Conservation (phyloP, 345 rosid genomes). For the Pistacia integerrima region DNA sequence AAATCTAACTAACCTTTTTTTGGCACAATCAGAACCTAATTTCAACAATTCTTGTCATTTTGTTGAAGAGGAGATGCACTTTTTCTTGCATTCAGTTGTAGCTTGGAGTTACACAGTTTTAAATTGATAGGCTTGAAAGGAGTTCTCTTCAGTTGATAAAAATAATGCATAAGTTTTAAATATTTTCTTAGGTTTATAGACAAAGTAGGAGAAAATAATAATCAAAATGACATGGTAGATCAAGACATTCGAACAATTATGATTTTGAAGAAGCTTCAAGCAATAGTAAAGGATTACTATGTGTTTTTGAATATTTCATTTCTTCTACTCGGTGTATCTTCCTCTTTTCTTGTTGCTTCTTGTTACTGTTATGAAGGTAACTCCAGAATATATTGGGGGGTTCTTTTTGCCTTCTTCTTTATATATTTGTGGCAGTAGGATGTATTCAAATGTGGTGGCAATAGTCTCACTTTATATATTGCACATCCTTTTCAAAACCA, state of each 20-base stretch:
- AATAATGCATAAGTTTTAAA: not conserved
- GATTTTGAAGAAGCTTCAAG: not conserved
- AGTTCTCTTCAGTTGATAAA: no score
- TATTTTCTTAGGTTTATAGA: no score
- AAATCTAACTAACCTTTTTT: not conserved
- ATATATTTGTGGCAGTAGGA: not conserved
- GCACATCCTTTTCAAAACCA: not conserved
- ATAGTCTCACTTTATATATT: not conserved
- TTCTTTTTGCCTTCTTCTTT: not conserved
- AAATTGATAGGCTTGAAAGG: no score
- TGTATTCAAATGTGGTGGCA: not conserved
- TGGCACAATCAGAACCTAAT: not conserved
- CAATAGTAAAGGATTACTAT: not conserved
- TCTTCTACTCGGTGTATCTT: not conserved
- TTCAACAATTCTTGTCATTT: no score
- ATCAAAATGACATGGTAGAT: not conserved
- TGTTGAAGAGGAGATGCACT: no score
- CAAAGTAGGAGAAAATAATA: not conserved
- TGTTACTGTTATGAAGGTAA: not conserved
- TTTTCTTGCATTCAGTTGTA: no score
- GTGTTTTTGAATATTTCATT: not conserved
- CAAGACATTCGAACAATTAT: not conserved
- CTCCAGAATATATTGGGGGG: not conserved
- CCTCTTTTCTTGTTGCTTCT: not conserved
- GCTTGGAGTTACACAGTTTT: no score